Conservation (phyloP, 169 alveolate genomes). For the Plasmodium ovale region DNA sequence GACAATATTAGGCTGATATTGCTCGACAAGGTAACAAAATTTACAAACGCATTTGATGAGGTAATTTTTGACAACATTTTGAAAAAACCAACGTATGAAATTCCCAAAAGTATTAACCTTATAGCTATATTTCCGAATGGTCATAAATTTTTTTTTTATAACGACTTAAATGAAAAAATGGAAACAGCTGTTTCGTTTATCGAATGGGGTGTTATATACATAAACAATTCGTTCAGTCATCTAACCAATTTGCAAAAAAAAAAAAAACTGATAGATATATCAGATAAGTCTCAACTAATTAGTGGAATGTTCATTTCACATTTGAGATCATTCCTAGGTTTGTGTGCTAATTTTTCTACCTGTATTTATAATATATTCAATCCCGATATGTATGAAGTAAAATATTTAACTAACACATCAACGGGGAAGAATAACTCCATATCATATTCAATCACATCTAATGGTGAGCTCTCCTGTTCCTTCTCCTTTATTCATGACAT, state of each 20-base stretch:
- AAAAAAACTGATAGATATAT: slow-evolving; percentile 9
- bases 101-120: slow-evolving; percentile 58
- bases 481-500: slow-evolving; percentile 23
- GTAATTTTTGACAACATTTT: slow-evolving; percentile 40
- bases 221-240: slow-evolving; percentile 13
- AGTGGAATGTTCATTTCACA: slow-evolving; percentile 69
- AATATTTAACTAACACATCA: slow-evolving; percentile 25
- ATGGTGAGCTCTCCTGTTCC: background rate
- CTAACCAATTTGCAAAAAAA: background rate
- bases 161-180: slow-evolving; percentile 11
- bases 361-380: slow-evolving; percentile 43
- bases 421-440: slow-evolving; percentile 18
- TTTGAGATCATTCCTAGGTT: slow-evolving; percentile 49
- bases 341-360: slow-evolving; percentile 20
- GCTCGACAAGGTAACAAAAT: slow-evolving; percentile 35
- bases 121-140: slow-evolving; percentile 50
- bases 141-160: slow-evolving; percentile 37
- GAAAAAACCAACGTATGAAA: slow-evolving; percentile 51
- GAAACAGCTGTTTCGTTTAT: slow-evolving; percentile 75
- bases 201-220: slow-evolving; percentile 63
- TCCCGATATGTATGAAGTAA: slow-evolving; percentile 31
- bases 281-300: slow-evolving; percentile 29
- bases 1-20: slow-evolving; percentile 14
- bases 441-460: slow-evolving; percentile 4
- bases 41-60: slow-evolving; percentile 52